These are phyloP conservation scores for Mucor lusitanicus DNA, from an alignment of 371 early-diverging fungal species.

Conservation along the genomic window DNA sequence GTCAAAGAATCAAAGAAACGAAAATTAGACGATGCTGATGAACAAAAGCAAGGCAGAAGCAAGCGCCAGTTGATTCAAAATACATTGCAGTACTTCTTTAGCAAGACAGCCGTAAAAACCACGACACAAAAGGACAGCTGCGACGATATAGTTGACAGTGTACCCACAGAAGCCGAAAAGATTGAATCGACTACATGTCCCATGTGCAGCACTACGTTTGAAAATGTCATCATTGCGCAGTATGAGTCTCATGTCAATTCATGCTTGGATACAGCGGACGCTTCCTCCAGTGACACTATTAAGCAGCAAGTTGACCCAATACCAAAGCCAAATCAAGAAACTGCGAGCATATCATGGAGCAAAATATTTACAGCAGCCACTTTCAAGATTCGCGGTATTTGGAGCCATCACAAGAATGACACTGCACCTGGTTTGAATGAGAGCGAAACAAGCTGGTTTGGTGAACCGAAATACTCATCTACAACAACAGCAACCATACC, in stretches of 20 bases:
- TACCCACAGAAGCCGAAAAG: neutral
- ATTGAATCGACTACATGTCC: neutral
- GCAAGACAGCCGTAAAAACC: neutral
- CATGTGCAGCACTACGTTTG: neutral
- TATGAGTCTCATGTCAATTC: neutral
- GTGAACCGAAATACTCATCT: neutral
- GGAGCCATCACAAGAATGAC: conserved; percentile 10
- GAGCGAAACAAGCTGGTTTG: conserved; percentile 11
- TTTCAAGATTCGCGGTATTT: conserved; percentile 14
- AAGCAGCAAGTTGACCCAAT: neutral
- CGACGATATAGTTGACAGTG: neutral
- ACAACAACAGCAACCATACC: neutral
- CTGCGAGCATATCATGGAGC: neutral
- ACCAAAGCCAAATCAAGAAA: neutral
- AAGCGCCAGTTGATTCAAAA: neutral
- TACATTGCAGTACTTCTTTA: neutral
- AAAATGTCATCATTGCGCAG: neutral
- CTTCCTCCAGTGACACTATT: neutral
- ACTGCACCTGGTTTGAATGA: conserved; percentile 13
- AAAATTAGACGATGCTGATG: neutral
- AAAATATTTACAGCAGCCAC: neutral
- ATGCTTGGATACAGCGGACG: neutral
- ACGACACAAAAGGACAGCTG: neutral
- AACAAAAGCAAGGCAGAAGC: neutral
- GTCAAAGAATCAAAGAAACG: neutral